Conservation (phyloP, 1,139 yeast species). For the Geotrichum candidum region DNA sequence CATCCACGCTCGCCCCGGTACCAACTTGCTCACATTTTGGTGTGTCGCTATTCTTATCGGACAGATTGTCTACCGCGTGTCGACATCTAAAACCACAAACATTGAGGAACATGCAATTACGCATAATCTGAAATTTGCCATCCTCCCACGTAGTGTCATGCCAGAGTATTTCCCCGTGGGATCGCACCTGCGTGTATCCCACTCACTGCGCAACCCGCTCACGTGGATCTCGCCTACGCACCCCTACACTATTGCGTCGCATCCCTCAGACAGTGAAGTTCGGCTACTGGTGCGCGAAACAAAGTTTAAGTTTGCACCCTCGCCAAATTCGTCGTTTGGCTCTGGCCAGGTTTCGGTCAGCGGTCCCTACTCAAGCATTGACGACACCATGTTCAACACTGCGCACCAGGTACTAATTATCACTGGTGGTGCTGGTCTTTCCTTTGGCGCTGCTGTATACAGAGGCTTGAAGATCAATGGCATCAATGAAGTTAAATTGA, state of each 20-base stretch:
- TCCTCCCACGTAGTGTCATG: constrained; percentile 33
- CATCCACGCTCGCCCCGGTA: constrained; percentile 76
- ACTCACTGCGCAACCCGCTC: constrained; percentile 23
- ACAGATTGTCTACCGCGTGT: constrained; percentile 35
- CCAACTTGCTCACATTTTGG: constrained; percentile 45
- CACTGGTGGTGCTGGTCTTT: constrained; percentile 85
- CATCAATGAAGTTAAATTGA: constrained; percentile 26
- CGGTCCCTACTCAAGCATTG: constrained; percentile 33
- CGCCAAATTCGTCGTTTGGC: neutral
- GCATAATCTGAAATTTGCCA: constrained; percentile 32
- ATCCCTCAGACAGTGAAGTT: constrained; percentile 46
- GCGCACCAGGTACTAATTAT: constrained; percentile 53
- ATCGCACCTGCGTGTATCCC: constrained; percentile 44
- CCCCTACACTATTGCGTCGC: constrained; percentile 75
- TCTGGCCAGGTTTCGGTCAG: constrained; percentile 28
- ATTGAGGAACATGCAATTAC: constrained; percentile 30
- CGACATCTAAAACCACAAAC: constrained; percentile 29
- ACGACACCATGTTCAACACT: constrained; percentile 35
- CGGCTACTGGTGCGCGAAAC: constrained; percentile 42
- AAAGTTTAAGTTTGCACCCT: constrained; percentile 28
- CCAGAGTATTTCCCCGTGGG: constrained; percentile 38
- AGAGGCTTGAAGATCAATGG: constrained; percentile 22
- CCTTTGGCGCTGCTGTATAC: constrained; percentile 57
- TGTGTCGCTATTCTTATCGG: constrained; percentile 46
- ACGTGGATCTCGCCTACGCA: constrained; percentile 55